These are phyloP conservation scores for Pseudogymnoascus sp. DNA, from an alignment of 2,329 filamentous ascomycete genomes.

Conservation along the genomic window DNA sequence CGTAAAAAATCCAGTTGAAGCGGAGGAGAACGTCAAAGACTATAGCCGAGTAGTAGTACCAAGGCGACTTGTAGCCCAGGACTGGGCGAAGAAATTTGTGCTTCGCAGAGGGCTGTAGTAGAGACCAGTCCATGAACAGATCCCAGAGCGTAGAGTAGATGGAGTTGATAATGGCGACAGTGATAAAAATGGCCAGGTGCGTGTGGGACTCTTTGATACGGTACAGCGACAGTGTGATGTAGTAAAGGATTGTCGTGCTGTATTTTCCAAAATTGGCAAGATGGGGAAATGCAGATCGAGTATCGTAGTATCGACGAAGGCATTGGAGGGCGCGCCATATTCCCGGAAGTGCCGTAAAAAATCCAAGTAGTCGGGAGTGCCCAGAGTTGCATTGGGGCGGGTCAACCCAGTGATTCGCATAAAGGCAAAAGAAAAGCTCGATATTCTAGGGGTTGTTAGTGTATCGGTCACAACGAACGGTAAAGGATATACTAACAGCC, in stretches of 20 bases:
- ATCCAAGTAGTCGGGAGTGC: constrained; percentile 75
- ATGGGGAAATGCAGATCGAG: constrained; percentile 81
- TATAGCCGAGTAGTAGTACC: constrained; percentile 85
- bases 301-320: constrained; percentile 80
- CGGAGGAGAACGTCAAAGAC: constrained; percentile 73
- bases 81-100: constrained; percentile 65
- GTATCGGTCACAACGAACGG: neutral
- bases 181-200: constrained; percentile 65
- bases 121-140: constrained; percentile 88
- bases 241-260: constrained; percentile 70
- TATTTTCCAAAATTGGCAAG: constrained; percentile 92
- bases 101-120: constrained; percentile 68
- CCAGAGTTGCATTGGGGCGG: constrained; percentile 75
- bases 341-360: constrained; percentile 73
- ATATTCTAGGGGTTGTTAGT: constrained; percentile 55
- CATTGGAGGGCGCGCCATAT: constrained; percentile 91
- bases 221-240: constrained; percentile 72
- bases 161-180: constrained; percentile 72
- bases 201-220: constrained; percentile 56
- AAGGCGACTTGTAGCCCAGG: constrained; percentile 67
- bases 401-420: constrained; percentile 66
- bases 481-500: constrained; percentile 50
- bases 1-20: constrained; percentile 89
- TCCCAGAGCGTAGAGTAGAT: constrained; percentile 87
- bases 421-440: constrained; percentile 90